Percentiles rank a stretch among this genome's conserved stretches.
phyloP scores from a whole-genome alignment of 129 eudicot species.

The Saussurea involucrata region DNA sequence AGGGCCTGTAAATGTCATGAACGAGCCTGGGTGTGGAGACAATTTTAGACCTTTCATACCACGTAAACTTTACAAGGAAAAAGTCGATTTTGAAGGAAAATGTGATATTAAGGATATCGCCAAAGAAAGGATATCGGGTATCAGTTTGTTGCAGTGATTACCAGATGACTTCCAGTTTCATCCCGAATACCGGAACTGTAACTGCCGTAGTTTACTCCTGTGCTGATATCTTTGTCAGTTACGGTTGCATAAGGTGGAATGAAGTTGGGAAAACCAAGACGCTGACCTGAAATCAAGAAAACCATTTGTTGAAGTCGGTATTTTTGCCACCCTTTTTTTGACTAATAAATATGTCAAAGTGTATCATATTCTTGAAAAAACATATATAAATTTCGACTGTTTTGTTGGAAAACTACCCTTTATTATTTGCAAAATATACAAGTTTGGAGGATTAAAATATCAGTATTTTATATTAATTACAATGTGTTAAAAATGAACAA shows the following conservation, averaged over 20 bases:
- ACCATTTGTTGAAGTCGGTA: background rate
- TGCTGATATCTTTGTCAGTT: constrained; percentile 20
- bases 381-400: background rate
- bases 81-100: too few relatives aligned
- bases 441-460: background rate
- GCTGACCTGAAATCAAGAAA: constrained; percentile 28
- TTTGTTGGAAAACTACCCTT: background rate
- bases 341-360: background rate
- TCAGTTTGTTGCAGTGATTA: background rate
- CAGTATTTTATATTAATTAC: background rate
- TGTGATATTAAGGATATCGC: too few relatives aligned
- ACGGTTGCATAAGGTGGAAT: constrained; percentile 35
- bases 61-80: too few relatives aligned
- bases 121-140: too few relatives aligned
- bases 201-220: constrained; percentile 41
- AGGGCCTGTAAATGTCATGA: too few relatives aligned
- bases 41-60: too few relatives aligned
- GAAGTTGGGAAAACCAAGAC: constrained; percentile 27
- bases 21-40: too few relatives aligned
- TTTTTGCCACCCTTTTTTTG: background rate
- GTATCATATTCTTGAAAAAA: background rate
- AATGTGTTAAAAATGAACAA: background rate
- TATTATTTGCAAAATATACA: background rate
- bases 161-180: constrained; percentile 36
- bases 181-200: constrained; percentile 32